phyloP scores from a whole-genome alignment of 2,329 filamentous ascomycete species.

The Alternaria conjuncta region DNA sequence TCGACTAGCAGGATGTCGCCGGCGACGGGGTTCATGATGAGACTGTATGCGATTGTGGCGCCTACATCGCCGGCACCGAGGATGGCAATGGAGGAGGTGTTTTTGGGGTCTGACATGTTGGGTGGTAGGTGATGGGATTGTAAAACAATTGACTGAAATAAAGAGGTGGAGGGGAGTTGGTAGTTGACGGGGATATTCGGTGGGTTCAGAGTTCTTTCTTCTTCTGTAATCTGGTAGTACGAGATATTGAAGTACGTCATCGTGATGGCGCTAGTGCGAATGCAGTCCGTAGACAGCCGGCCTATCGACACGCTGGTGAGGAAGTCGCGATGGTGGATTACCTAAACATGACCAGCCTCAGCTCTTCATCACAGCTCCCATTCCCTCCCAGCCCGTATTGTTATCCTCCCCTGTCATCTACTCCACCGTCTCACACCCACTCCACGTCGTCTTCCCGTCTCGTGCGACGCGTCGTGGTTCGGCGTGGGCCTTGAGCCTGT shows the following conservation, averaged over 20 bases:
- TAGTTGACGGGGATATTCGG: neutral
- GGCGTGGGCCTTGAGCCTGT: neutral
- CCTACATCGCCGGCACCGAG: conserved; percentile 32
- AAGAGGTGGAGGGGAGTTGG: neutral
- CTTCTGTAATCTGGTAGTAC: neutral
- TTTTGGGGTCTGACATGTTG: conserved; percentile 20
- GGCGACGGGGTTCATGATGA: conserved; percentile 30
- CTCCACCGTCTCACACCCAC: neutral
- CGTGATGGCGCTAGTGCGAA: conserved; percentile 17
- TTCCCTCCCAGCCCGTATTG: neutral
- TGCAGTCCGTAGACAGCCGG: conserved; percentile 4
- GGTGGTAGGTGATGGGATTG: neutral
- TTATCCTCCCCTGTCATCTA: neutral
- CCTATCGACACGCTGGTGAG: neutral
- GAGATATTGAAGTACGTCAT: conserved; percentile 16
- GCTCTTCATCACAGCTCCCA: neutral
- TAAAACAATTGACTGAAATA: accelerated
- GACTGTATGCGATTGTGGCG: conserved; percentile 30
- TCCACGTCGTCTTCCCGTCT: neutral
- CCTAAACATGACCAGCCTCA: neutral
- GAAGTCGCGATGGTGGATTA: neutral
- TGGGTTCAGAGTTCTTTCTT: neutral
- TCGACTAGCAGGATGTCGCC: conserved; percentile 28
- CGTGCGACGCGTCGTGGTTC: neutral
- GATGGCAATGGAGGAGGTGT: conserved; percentile 29